Percentiles rank a stretch among this genome's conserved stretches.
Conservation (phyloP, 1,284 basidiomycete species). For the Farysia itapuensis region DNA sequence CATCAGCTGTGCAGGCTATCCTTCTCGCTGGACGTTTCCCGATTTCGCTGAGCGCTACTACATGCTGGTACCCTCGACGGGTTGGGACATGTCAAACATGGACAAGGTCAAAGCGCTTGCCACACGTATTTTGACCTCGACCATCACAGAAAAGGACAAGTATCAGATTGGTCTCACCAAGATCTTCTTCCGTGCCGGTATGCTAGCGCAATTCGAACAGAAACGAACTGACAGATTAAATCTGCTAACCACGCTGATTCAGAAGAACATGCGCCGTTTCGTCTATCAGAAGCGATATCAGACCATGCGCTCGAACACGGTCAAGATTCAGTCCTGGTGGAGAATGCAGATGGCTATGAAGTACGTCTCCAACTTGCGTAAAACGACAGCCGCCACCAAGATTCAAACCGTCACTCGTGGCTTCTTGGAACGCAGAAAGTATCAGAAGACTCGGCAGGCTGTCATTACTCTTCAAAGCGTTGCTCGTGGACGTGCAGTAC, state of each 20-base stretch:
- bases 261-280: slow-evolving; percentile 90
- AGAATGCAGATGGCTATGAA: slow-evolving; percentile 76
- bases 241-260: slow-evolving; percentile 86
- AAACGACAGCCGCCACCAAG: slow-evolving; percentile 73
- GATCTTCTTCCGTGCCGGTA: slow-evolving; percentile 98
- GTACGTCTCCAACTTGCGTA: slow-evolving; percentile 72
- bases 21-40: slow-evolving; percentile 97
- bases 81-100: slow-evolving; percentile 68
- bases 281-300: slow-evolving; percentile 82
- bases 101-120: slow-evolving; percentile 71
- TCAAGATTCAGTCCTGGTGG: slow-evolving; percentile 93
- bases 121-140: slow-evolving; percentile 77
- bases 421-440: slow-evolving; percentile 73
- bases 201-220: slow-evolving; percentile 95
- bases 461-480: slow-evolving; percentile 79
- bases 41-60: slow-evolving; percentile 99
- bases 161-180: slow-evolving; percentile 96
- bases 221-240: slow-evolving; percentile 84
- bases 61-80: slow-evolving; percentile 84
- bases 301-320: slow-evolving; percentile 71
- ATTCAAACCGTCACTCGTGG: slow-evolving; percentile 76
- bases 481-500: slow-evolving; percentile 77
- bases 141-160: slow-evolving; percentile 89
- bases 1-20: slow-evolving; percentile 98
- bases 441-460: slow-evolving; percentile 69